A percentile compares a stretch with the other conserved stretches of the same genome.
These are phyloP conservation scores for Pseudomicrostroma phylloplanum DNA, from an alignment of 1,284 basidiomycete genomes.

Conservation along the genomic window DNA sequence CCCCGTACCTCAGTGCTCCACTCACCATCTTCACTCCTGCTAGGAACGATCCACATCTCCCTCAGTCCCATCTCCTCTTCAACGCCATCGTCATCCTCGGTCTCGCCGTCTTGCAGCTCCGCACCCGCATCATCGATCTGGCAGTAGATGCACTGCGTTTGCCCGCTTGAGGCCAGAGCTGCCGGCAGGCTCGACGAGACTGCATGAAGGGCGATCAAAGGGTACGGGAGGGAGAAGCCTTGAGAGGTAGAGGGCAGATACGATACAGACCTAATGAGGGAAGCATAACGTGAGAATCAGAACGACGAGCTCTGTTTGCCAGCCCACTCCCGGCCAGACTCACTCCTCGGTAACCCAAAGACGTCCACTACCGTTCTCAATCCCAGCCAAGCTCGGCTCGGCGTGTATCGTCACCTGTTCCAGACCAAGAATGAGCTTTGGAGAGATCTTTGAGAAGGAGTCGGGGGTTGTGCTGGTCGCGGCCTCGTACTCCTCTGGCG, in stretches of 20 bases:
- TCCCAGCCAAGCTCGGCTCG: background rate
- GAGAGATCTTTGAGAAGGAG: conserved; percentile 19
- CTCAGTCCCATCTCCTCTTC: conserved; percentile 24
- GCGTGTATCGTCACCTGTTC: background rate
- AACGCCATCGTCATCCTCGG: conserved; percentile 29
- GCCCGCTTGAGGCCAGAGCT: conserved; percentile 11
- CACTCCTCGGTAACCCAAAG: conserved; percentile 19
- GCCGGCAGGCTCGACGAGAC: conserved; percentile 36
- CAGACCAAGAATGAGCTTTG: background rate
- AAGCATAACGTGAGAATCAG: background rate
- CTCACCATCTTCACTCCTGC: conserved; percentile 18
- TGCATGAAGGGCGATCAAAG: conserved; percentile 42
- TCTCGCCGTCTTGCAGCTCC: conserved; percentile 24
- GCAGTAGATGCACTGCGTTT: conserved; percentile 38
- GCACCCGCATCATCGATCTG: conserved; percentile 41
- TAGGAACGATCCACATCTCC: conserved; percentile 40
- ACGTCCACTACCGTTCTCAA: conserved; percentile 5
- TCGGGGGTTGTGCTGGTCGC: background rate
- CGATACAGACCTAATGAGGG: conserved; percentile 17
- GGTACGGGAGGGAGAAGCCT: conserved; percentile 39
- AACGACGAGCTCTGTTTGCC: background rate
- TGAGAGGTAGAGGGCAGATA: conserved; percentile 23
- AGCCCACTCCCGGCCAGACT: conserved; percentile 1
- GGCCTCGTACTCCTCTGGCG: conserved; percentile 4
- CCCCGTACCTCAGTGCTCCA: background rate